Evolutionary conservation across 805 yeast species (phyloP).

Genomic region (Saccharomycopsis fibuligera): DNA sequence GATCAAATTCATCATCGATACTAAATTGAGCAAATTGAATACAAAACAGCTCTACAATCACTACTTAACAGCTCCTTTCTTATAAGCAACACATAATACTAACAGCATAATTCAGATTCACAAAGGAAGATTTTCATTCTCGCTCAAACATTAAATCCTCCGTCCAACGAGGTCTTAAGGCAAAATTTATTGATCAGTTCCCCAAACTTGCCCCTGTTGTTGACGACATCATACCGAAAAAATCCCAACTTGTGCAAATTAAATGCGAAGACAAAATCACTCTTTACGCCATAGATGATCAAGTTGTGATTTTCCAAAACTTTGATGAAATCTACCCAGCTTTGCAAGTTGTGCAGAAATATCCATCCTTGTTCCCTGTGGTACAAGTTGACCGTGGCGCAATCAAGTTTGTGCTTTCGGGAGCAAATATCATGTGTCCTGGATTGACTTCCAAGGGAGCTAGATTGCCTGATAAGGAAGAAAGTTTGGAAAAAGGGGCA

Average conservation of each 20-base stretch:
- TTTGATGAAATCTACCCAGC: constrained; percentile 61
- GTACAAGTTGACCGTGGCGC: constrained; percentile 96
- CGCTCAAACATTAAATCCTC: constrained; percentile 90
- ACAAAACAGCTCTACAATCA: too few species aligned
- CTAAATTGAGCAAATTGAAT: too few species aligned
- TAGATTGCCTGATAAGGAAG: constrained; percentile 65
- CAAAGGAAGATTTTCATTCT: constrained; percentile 82
- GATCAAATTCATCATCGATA: too few species aligned
- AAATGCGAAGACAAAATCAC: constrained; percentile 90
- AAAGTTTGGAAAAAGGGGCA: constrained; percentile 51
- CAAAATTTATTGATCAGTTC: constrained; percentile 66
- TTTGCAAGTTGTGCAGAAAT: constrained; percentile 68
- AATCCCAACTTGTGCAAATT: constrained; percentile 68
- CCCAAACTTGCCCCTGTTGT: constrained; percentile 69
- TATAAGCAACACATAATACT: too few species aligned
- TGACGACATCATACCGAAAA: constrained; percentile 83
- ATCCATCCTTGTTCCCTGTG: constrained; percentile 75
- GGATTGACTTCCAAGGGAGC: constrained; percentile 89
- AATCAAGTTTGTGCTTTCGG: constrained; percentile 88
- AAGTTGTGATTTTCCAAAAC: constrained; percentile 73
- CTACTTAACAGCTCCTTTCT: too few species aligned
- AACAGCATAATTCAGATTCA: constrained; percentile 50
- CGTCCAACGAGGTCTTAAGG: constrained; percentile 81
- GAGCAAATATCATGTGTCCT: constrained; percentile 96
- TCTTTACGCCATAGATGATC: constrained; percentile 63